phyloP scores from a whole-genome alignment of 1,284 basidiomycete species.

The Athelia psychrophila region DNA sequence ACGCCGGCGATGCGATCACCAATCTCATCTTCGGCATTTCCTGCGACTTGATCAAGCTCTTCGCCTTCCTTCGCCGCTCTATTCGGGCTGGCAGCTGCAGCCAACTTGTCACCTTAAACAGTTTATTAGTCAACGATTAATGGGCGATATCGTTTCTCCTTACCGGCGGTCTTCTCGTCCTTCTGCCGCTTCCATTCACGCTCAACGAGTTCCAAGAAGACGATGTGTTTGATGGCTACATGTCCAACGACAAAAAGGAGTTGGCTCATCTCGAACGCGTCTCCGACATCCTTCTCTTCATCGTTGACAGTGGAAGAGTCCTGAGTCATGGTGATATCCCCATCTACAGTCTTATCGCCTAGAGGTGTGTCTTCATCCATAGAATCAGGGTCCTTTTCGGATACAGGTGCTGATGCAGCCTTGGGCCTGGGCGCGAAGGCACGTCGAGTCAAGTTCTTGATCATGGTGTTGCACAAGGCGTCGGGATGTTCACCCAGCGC shows the following conservation, averaged over 20 bases:
- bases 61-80: conserved; percentile 66
- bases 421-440: conserved; percentile 56
- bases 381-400: conserved; percentile 28
- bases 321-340: conserved; percentile 10
- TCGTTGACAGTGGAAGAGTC: conserved; percentile 7
- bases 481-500: conserved; percentile 94
- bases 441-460: conserved; percentile 76
- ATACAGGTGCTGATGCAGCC: not conserved
- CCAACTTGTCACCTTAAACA: conserved; percentile 52
- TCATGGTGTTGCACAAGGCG: conserved; percentile 75
- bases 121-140: not conserved
- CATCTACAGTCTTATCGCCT: not conserved
- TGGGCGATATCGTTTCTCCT: conserved; percentile 17
- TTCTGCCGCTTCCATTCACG: conserved; percentile 96
- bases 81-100: conserved; percentile 30
- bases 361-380: conserved; percentile 34
- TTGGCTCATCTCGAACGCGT: conserved; percentile 88
- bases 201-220: conserved; percentile 96
- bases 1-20: conserved; percentile 87
- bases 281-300: conserved; percentile 56
- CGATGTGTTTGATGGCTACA: conserved; percentile 96
- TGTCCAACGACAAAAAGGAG: conserved; percentile 94
- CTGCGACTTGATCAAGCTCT: conserved; percentile 95
- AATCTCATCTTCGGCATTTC: conserved; percentile 98
- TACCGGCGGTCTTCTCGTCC: conserved; percentile 81